Evolutionary conservation across 257 asterid genomes (phyloP).

Genomic region (Datura wrightii): DNA sequence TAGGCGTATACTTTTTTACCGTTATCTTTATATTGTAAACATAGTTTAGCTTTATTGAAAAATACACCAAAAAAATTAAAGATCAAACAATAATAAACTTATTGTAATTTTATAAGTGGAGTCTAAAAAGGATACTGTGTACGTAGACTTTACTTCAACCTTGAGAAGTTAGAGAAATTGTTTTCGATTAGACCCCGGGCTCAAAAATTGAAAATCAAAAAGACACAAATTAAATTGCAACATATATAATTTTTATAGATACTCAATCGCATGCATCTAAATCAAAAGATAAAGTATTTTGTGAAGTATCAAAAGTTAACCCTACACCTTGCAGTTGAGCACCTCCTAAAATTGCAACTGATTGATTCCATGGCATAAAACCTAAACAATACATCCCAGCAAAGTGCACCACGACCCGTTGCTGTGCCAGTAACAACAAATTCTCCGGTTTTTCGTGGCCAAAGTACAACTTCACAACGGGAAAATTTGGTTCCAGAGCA

Average conservation of each 20-base stretch:
- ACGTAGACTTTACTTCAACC: too few relatives aligned
- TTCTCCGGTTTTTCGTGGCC: neutral
- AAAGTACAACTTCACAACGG: slow-evolving; percentile 20
- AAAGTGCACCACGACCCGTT: neutral
- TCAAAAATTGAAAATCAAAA: too few relatives aligned
- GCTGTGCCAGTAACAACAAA: neutral
- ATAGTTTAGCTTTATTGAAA: too few relatives aligned
- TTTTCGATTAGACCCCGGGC: too few relatives aligned
- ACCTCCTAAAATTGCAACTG: neutral
- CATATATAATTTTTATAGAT: too few relatives aligned
- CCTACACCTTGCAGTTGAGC: neutral
- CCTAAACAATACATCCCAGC: neutral
- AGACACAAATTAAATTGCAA: neutral
- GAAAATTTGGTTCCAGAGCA: neutral
- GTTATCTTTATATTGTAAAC: too few relatives aligned
- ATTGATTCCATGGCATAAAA: neutral
- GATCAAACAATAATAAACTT: too few relatives aligned
- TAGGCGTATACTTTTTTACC: too few relatives aligned
- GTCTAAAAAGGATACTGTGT: too few relatives aligned
- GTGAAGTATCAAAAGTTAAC: neutral
- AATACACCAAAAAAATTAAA: too few relatives aligned
- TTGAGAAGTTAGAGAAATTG: too few relatives aligned
- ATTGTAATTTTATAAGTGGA: too few relatives aligned
- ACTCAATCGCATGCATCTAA: neutral
- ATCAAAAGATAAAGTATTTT: neutral